Conservation (phyloP, 148 eudicot species). For the Rhododendron vialii region DNA sequence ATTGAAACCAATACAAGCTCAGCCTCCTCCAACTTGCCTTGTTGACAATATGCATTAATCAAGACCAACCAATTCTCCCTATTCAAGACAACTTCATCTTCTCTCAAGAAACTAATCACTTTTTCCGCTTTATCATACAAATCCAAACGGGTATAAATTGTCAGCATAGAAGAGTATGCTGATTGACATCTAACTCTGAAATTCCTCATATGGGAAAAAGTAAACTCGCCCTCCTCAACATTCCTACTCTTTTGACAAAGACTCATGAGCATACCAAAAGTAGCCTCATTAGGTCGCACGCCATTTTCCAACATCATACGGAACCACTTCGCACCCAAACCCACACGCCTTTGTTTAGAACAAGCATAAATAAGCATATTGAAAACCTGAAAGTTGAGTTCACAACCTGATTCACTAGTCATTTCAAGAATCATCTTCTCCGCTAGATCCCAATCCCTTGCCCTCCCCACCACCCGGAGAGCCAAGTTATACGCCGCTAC, state of each 20-base stretch:
- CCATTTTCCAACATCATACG: constrained; percentile 65
- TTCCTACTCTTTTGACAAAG: constrained; percentile 69
- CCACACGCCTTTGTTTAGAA: constrained; percentile 57
- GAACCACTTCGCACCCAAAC: constrained; percentile 68
- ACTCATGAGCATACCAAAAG: constrained; percentile 91
- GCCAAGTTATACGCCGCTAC: constrained; percentile 46
- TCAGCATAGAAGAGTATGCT: constrained; percentile 92
- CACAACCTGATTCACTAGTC: constrained; percentile 52
- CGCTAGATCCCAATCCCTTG: constrained; percentile 70
- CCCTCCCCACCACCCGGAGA: constrained; percentile 74
- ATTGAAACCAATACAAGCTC: constrained; percentile 49
- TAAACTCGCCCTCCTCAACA: constrained; percentile 72
- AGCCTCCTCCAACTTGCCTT: constrained; percentile 76
- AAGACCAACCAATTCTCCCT: constrained; percentile 83
- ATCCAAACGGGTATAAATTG: constrained; percentile 75
- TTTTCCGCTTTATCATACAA: constrained; percentile 71
- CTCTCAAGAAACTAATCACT: constrained; percentile 46
- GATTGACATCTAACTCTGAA: constrained; percentile 50
- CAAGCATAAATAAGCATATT: constrained; percentile 83
- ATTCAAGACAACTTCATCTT: constrained; percentile 55
- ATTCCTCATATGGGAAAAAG: constrained; percentile 63
- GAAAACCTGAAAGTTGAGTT: constrained; percentile 63
- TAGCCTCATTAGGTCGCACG: constrained; percentile 82
- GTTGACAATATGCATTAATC: constrained; percentile 84
- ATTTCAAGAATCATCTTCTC: constrained; percentile 62